Conservation (phyloP, 768 basidiomycete species). For the Naematelia encephala region DNA sequence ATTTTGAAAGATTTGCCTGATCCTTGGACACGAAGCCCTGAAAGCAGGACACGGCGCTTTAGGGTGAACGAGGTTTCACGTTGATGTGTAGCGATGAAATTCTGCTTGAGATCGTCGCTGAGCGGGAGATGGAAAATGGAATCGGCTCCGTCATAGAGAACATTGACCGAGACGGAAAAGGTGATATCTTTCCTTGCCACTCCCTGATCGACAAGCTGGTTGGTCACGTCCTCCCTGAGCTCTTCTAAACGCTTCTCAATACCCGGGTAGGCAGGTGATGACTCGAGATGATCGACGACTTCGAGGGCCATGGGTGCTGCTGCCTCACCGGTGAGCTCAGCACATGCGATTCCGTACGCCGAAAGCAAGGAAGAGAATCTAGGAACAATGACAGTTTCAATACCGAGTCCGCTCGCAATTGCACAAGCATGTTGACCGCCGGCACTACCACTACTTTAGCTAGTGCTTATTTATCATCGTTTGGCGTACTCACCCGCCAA, state of each 20-base stretch:
- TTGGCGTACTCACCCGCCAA: conserved; percentile 60
- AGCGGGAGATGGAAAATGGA: conserved; percentile 31
- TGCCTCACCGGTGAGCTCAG: conserved; percentile 55
- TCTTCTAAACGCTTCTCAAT: conserved; percentile 44
- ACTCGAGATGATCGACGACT: neutral
- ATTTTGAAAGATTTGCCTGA: conserved; percentile 32
- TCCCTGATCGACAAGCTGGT: conserved; percentile 15
- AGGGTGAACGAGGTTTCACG: conserved; percentile 33
- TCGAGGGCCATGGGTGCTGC: conserved; percentile 17
- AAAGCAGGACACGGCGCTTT: conserved; percentile 21
- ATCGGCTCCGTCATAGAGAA: conserved; percentile 33
- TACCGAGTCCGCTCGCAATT: conserved; percentile 79
- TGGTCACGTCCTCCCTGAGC: conserved; percentile 8
- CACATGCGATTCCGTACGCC: conserved; percentile 88
- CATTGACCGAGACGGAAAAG: conserved; percentile 21
- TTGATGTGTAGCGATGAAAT: conserved; percentile 29
- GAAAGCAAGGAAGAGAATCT: conserved; percentile 89
- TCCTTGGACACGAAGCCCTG: conserved; percentile 29
- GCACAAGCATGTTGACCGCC: conserved; percentile 92
- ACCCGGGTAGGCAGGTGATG: neutral
- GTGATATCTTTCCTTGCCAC: conserved; percentile 8
- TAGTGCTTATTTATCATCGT: conserved; percentile 33
- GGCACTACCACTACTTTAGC: conserved; percentile 41
- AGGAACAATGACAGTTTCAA: conserved; percentile 82
- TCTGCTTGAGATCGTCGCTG: conserved; percentile 10